Evolutionary conservation across 768 basidiomycete species (phyloP).

Genomic region (Russula emetica): DNA sequence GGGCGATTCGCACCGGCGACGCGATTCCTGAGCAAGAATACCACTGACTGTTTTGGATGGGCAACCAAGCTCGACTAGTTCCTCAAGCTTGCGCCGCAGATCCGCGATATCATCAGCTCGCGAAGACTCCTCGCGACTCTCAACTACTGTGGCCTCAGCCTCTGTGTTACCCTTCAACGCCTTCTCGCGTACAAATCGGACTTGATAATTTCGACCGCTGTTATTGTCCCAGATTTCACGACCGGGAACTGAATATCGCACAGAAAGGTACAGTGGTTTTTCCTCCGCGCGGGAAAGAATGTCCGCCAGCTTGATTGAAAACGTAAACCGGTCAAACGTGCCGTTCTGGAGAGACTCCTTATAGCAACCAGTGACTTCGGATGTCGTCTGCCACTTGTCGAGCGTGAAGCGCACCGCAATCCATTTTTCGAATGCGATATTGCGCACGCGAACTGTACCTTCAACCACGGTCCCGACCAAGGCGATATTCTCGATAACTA

Average conservation of each 20-base stretch:
- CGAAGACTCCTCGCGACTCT: not conserved
- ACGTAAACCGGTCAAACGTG: slow-evolving; percentile 67
- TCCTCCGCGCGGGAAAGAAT: slow-evolving; percentile 71
- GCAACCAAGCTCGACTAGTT: slow-evolving; percentile 43
- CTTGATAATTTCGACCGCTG: slow-evolving; percentile 66
- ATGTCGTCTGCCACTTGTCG: slow-evolving; percentile 93
- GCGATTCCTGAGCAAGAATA: slow-evolving; percentile 28
- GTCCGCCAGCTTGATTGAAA: slow-evolving; percentile 73
- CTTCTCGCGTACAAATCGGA: slow-evolving; percentile 52
- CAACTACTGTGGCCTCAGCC: not conserved
- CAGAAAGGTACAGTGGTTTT: slow-evolving; percentile 74
- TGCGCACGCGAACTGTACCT: slow-evolving; percentile 77
- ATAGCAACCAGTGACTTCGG: slow-evolving; percentile 81
- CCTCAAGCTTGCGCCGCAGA: slow-evolving; percentile 62
- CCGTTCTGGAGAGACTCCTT: slow-evolving; percentile 41
- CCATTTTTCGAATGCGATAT: slow-evolving; percentile 83
- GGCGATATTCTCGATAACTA: slow-evolving; percentile 51
- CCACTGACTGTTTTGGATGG: slow-evolving; percentile 35
- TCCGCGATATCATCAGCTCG: slow-evolving; percentile 49
- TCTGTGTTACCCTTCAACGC: slow-evolving; percentile 32
- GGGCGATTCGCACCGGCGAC: slow-evolving; percentile 19
- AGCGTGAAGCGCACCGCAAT: slow-evolving; percentile 88
- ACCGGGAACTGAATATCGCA: slow-evolving; percentile 66
- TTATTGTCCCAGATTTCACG: slow-evolving; percentile 95
- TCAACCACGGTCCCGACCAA: slow-evolving; percentile 52